phyloP scores from a whole-genome alignment of 768 basidiomycete species.

The Lactarius sanguifluus region DNA sequence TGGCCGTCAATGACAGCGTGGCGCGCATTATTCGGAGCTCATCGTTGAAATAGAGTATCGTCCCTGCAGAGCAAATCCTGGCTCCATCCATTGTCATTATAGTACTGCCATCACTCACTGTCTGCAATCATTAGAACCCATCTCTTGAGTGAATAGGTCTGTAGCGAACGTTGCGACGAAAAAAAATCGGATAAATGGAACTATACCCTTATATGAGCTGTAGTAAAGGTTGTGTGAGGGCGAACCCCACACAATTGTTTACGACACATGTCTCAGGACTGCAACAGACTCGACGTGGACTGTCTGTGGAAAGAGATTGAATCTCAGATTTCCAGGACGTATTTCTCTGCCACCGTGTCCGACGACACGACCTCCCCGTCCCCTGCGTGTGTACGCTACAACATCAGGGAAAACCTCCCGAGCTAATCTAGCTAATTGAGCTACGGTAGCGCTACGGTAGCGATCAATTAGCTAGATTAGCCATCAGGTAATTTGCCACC shows the following conservation, averaged over 20 bases:
- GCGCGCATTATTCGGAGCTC: not conserved
- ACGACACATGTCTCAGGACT: conserved; percentile 50
- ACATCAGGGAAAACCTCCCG: too few relatives aligned
- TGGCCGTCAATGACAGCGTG: not conserved
- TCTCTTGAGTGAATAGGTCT: not conserved
- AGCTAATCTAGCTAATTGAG: too few relatives aligned
- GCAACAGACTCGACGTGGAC: conserved; percentile 36
- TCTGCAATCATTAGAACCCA: not conserved
- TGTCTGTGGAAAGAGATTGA: conserved; percentile 95
- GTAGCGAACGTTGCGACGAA: not conserved
- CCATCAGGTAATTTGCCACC: too few relatives aligned
- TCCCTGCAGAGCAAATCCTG: too few relatives aligned
- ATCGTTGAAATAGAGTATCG: too few relatives aligned
- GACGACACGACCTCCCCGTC: conserved; percentile 67
- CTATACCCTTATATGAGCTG: conserved; percentile 37
- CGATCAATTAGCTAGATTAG: too few relatives aligned
- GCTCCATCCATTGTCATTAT: too few relatives aligned
- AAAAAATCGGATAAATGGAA: conserved; percentile 40
- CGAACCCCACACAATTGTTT: not conserved
- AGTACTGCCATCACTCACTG: too few relatives aligned
- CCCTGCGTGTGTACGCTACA: conserved; percentile 94
- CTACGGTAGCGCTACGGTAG: too few relatives aligned
- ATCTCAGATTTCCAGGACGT: conserved; percentile 50
- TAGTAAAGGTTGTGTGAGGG: not conserved
- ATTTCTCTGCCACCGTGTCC: conserved; percentile 39